Evolutionary conservation across 306 rosid genomes (phyloP).

Genomic region (Vigna mungo): DNA sequence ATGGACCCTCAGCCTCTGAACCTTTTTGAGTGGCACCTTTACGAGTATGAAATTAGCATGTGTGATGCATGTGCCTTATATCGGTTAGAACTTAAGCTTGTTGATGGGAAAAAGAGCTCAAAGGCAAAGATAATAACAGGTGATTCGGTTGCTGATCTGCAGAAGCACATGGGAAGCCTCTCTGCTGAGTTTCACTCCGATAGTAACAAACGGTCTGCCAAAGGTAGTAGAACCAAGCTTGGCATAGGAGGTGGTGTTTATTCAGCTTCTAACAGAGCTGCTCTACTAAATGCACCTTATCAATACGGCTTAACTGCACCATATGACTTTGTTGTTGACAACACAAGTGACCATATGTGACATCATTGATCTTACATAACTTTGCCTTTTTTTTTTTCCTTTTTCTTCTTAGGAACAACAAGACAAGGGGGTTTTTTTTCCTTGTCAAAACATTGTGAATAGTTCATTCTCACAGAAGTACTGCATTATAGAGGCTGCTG

Average conservation of each 20-base stretch:
- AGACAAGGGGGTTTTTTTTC: slow-evolving; percentile 56
- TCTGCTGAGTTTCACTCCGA: slow-evolving; percentile 83
- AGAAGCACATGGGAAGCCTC: slow-evolving; percentile 90
- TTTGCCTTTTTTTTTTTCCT: neutral
- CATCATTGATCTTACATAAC: slow-evolving; percentile 42
- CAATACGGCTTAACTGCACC: slow-evolving; percentile 61
- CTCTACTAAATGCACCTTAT: slow-evolving; percentile 58
- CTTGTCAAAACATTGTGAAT: slow-evolving; percentile 53
- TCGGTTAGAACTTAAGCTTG: slow-evolving; percentile 79
- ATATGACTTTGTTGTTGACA: slow-evolving; percentile 66
- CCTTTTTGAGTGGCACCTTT: slow-evolving; percentile 87
- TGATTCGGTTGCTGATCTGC: slow-evolving; percentile 83
- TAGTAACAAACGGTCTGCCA: slow-evolving; percentile 68
- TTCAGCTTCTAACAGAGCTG: slow-evolving; percentile 55
- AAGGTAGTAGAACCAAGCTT: slow-evolving; percentile 71
- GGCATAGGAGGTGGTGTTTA: slow-evolving; percentile 59
- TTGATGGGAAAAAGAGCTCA: slow-evolving; percentile 78
- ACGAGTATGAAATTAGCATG: slow-evolving; percentile 82
- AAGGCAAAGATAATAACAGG: slow-evolving; percentile 60
- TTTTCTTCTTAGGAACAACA: slow-evolving; percentile 40
- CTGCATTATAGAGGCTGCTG: slow-evolving; percentile 38
- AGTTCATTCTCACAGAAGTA: slow-evolving; percentile 51
- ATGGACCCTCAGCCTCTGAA: slow-evolving; percentile 89
- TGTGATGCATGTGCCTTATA: slow-evolving; percentile 81
- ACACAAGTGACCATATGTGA: slow-evolving; percentile 60